Evolutionary conservation across 2,329 filamentous ascomycete genomes (phyloP).

Genomic region (Stachybotrys elegans): DNA sequence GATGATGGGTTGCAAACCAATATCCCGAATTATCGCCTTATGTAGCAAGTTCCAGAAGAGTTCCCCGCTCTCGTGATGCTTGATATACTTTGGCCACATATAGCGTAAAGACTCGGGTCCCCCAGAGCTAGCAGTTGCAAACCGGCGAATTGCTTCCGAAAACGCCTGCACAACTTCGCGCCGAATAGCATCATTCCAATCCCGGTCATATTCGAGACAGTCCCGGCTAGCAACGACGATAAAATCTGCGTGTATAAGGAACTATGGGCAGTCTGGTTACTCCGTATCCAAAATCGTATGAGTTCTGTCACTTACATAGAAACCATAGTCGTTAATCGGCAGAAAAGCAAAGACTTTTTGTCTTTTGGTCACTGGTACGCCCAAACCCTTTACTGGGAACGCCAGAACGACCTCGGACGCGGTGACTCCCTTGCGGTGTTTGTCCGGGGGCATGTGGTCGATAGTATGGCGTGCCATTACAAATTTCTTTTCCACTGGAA

Average conservation of each 20-base stretch:
- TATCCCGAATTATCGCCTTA: not conserved
- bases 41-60: not conserved
- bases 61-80: not conserved
- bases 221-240: slow-evolving; percentile 17
- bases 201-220: slow-evolving; percentile 12
- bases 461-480: not conserved
- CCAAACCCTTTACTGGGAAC: not conserved
- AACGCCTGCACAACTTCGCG: not conserved
- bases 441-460: not conserved
- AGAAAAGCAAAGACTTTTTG: slow-evolving; percentile 19
- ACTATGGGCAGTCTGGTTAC: slow-evolving; percentile 9
- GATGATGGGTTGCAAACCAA: not conserved
- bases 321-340: slow-evolving; percentile 18
- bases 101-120: not conserved
- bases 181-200: slow-evolving; percentile 15
- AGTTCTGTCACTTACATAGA: slow-evolving; percentile 9
- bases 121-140: not conserved
- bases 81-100: not conserved
- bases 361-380: not conserved
- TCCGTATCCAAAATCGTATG: not conserved
- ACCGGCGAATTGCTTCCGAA: not conserved
- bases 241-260: slow-evolving; percentile 21
- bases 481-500: not conserved
- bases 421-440: not conserved
- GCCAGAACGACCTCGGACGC: not conserved